Evolutionary conservation across 106 monocot species (phyloP), one percentile per base, ranked within the genome.

Genomic region (Chionographis japonica): DNA sequence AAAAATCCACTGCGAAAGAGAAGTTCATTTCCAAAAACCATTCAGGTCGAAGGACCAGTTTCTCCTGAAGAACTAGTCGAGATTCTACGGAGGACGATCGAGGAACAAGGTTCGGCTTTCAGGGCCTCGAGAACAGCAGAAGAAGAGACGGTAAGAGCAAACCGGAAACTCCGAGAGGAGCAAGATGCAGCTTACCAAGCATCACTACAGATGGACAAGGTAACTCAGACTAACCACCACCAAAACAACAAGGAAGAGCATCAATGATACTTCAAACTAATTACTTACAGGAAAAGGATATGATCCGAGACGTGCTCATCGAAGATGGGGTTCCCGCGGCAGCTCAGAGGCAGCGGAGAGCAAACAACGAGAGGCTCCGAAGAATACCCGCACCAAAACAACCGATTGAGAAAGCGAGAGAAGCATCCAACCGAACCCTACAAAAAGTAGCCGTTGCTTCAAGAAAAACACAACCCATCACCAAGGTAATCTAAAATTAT

Each of bases 31-130:
- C 49, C 6, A 10, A 17, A 40, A 15, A 40, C 17, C 12, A 54
- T 71, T 54, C 58, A 75, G 70, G 57, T 68, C 4, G 76, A 81
- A 72, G 81, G 81, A 37, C 54, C 76, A 4, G 76, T 77, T 8
- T 63, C 68, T 16, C 57, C 76, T n/a, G 66, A 63, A 66, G 71
- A 68, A 65, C 72, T 81, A 15, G 76, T 81, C 37, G 76, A 81
- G 61, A 58, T 76, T 17, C 56, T 77, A 38, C 67, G 68, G 67
- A 72, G 54, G 52, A 68, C 81, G 41, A 36, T 72, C 3, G 68
- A 77, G 27, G 72, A 68, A 18, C 79, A 79, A 57, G 76, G 72
- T 60, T 40, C 66, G 35, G 81, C 81, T 67, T 68, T 76, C 50
- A 62, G 60, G 39, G 54, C 60, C 60, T 51, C 13, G 17, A 67